These are phyloP conservation scores for Colletotrichum trifolii DNA, from an alignment of 2,329 filamentous ascomycete species.

Conservation along the genomic window DNA sequence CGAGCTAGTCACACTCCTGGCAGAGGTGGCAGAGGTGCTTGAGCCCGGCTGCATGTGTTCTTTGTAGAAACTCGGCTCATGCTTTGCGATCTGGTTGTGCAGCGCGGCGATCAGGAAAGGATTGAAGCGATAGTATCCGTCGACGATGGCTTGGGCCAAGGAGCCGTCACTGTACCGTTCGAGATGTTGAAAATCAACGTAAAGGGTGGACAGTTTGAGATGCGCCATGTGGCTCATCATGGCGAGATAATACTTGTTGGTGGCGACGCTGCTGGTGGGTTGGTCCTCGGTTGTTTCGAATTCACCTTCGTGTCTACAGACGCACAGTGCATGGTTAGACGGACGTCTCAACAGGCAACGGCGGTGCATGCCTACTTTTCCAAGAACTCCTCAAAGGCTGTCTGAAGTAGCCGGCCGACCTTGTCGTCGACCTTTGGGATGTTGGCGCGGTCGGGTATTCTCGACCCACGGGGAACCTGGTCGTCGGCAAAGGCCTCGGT, in stretches of 20 bases:
- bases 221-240: constrained; percentile 82
- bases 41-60: constrained; percentile 89
- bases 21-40: constrained; percentile 77
- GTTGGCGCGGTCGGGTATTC: constrained; percentile 58
- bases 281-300: constrained; percentile 56
- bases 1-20: constrained; percentile 70
- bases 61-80: constrained; percentile 93
- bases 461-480: constrained; percentile 65
- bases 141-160: constrained; percentile 86
- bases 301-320: constrained; percentile 73
- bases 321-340: constrained; percentile 11
- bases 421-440: constrained; percentile 81
- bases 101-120: constrained; percentile 90
- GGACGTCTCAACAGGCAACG: not conserved
- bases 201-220: constrained; percentile 84
- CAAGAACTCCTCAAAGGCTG: constrained; percentile 83
- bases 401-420: constrained; percentile 78
- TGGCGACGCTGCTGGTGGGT: constrained; percentile 76
- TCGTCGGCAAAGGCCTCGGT: constrained; percentile 73
- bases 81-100: constrained; percentile 93
- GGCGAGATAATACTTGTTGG: constrained; percentile 86
- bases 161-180: constrained; percentile 80
- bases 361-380: constrained; percentile 67
- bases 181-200: constrained; percentile 89
- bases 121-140: constrained; percentile 93